Base-by-base conservation (phyloP, 1,284 basidiomycete species). In the Cerioporus squamosus region DNA sequence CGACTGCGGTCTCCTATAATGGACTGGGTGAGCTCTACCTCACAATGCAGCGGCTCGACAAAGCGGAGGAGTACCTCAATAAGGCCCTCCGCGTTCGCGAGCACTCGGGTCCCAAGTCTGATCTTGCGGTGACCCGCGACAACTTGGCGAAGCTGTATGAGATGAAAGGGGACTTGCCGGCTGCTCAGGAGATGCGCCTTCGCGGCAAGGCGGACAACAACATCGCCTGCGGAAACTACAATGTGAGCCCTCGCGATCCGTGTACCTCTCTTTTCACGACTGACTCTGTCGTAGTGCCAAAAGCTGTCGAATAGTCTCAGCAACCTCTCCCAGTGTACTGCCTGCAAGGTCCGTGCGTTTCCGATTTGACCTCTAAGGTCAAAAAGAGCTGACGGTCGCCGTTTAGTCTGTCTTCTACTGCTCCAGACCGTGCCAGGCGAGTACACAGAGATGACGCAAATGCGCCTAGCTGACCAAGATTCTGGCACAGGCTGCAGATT, bases 41-140 rank as follows among this genome's bases (percentile, higher is more conserved):
- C 26, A 65, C 63, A 49, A 68, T 72, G 63, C 66, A 60, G 18
- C 71, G 65, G 24, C 60, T 74, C 17, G 72, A 70, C 44, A 69
- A 76, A 31, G 72, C 75, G 3, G 73, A 75, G 57, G 61, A 65
- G 8, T 69, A 71, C 54, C 61, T 76, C 23, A 60, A 64, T 5
- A 67, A 65, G 44, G 74, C 75, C 3, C 50, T 75, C 20, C 44
- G 61, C 5, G 65, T 76, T 20, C 70, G 74, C 53, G 67, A 61
- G 20, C 51, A 31, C 5, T 44, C 20, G 2, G 65, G 61, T 6
- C 58, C 64, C 22, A 51, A 51, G 6, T 60, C 71, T 20, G 75
- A 77, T 57, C 67, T 70, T 9, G 74, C 75, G 2, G 69, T 68
- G 15, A 70, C 75, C 29, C 64, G 73, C 18, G 75, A 77, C 54